Evolutionary conservation across 1,139 yeast species (phyloP).

Genomic region (Diutina mesorugosa): DNA sequence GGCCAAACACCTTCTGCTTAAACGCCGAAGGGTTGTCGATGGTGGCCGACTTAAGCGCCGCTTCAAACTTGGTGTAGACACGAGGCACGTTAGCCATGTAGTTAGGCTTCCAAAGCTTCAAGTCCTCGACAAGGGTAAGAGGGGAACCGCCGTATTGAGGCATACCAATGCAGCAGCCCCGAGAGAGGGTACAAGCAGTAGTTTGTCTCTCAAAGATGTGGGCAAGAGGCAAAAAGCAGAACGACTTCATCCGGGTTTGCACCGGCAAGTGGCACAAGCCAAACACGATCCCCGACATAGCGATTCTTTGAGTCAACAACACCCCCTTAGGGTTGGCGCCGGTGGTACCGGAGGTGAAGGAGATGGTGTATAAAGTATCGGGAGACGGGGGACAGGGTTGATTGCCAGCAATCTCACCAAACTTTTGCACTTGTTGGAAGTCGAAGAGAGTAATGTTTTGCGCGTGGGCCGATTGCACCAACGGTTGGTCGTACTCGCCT

Average conservation of each 20-base stretch:
- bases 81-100: constrained; percentile 51
- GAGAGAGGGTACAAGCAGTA: background rate
- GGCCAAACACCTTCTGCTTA: constrained; percentile 10
- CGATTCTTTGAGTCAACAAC: constrained; percentile 22
- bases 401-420: constrained; percentile 13
- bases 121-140: constrained; percentile 16
- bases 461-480: constrained; percentile 7
- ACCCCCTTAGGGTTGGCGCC: constrained; percentile 28
- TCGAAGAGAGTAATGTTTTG: constrained; percentile 7
- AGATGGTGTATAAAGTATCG: constrained; percentile 13
- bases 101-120: constrained; percentile 41
- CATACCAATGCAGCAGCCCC: background rate
- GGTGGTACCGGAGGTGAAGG: constrained; percentile 28
- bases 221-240: background rate
- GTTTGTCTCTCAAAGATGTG: constrained; percentile 1
- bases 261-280: constrained; percentile 4
- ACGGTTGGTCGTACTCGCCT: constrained; percentile 6
- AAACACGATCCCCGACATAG: constrained; percentile 36
- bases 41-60: constrained; percentile 31
- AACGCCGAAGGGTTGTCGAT: constrained; percentile 5
- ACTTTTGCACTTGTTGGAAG: constrained; percentile 16
- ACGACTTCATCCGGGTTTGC: background rate
- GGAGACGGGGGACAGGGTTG: constrained; percentile 12
- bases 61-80: constrained; percentile 48
- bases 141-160: background rate